Percentiles rank a stretch among this genome's conserved stretches.
phyloP scores from a whole-genome alignment of 2,329 filamentous ascomycete genomes.

The Penicillium sp. region DNA sequence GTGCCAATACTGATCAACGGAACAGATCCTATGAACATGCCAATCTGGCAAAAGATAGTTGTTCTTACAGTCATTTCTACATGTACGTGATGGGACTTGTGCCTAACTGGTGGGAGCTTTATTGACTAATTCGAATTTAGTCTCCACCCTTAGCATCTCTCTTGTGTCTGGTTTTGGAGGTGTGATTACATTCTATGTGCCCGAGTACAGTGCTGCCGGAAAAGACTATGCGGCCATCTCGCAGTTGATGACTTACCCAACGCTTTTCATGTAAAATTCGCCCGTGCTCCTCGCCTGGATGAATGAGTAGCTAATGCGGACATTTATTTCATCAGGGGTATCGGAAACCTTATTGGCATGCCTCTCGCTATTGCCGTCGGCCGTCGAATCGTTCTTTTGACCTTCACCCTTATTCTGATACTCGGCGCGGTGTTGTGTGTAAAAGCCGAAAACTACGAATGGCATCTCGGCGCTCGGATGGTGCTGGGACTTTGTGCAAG shows the following conservation, averaged over 20 bases:
- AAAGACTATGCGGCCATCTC: constrained; percentile 50
- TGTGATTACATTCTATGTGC: constrained; percentile 51
- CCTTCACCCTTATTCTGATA: constrained; percentile 38
- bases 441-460: constrained; percentile 38
- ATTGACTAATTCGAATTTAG: constrained; percentile 32
- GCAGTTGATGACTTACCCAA: constrained; percentile 44
- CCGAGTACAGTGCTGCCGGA: constrained; percentile 44
- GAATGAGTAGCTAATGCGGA: not conserved
- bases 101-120: not conserved
- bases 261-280: constrained; percentile 34
- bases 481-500: constrained; percentile 50
- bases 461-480: constrained; percentile 48
- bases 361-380: constrained; percentile 45
- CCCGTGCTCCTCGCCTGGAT: not conserved
- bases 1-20: not conserved
- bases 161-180: constrained; percentile 53
- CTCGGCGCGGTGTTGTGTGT: constrained; percentile 39
- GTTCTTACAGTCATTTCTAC: constrained; percentile 37
- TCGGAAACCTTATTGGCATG: constrained; percentile 42
- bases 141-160: constrained; percentile 48
- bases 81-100: constrained; percentile 28
- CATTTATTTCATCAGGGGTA: constrained; percentile 34
- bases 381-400: constrained; percentile 42
- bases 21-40: constrained; percentile 39
- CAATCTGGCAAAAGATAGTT: constrained; percentile 35